Conservation (phyloP, 441 rosid species). For the Geranium incanum region DNA sequence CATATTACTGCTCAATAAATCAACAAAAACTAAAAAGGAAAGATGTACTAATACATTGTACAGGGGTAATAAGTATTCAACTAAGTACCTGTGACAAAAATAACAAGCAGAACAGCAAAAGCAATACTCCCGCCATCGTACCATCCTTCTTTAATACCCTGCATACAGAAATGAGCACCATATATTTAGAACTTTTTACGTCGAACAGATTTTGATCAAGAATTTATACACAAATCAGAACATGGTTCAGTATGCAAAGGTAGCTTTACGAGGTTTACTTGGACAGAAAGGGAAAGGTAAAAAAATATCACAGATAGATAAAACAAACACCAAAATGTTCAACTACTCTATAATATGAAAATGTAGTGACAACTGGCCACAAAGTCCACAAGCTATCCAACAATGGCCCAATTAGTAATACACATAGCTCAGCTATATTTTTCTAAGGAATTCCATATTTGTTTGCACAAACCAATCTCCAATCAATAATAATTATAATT, state of each 20-base stretch:
- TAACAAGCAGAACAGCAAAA: conserved; percentile 84
- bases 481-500: no score
- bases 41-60: not conserved
- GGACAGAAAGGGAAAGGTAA: not conserved
- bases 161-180: not conserved
- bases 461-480: no score
- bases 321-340: not conserved
- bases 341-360: not conserved
- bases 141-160: conserved; percentile 95
- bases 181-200: not conserved
- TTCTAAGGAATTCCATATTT: no score
- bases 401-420: no score
- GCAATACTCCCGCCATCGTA: conserved; percentile 97
- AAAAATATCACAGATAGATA: not conserved
- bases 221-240: not conserved
- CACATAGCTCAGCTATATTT: no score
- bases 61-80: not conserved
- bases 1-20: not conserved
- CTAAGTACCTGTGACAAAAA: conserved; percentile 70
- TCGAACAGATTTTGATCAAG: not conserved
- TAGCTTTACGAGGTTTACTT: not conserved
- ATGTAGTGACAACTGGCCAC: no score
- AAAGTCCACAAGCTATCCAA: no score
- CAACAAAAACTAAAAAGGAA: not conserved
- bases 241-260: not conserved